Conservation (phyloP, 345 rosid species). For the Nephelium lappaceum region DNA sequence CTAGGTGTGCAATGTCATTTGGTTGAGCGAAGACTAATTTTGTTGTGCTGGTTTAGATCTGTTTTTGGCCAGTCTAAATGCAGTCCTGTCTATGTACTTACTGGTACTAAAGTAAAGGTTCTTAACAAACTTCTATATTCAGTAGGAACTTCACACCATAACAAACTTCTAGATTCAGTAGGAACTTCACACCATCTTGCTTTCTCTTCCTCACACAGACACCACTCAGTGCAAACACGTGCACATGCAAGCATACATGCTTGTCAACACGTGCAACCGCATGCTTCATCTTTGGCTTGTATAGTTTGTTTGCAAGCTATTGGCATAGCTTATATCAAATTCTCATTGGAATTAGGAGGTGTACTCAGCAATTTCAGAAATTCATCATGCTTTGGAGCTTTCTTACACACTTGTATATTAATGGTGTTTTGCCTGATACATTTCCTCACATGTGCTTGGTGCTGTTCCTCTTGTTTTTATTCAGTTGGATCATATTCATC, state of each 20-base stretch:
- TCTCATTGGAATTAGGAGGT: slow-evolving; percentile 2
- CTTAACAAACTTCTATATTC: not conserved
- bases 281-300: not conserved
- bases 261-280: not conserved
- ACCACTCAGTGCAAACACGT: not conserved
- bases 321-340: not conserved
- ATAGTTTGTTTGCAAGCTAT: not conserved
- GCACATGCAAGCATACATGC: not conserved
- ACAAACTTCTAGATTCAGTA: not conserved
- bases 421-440: not conserved
- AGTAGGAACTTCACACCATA: too few relatives aligned
- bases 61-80: not conserved
- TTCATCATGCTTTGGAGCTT: slow-evolving; percentile 16
- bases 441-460: not conserved
- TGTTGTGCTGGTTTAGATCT: not conserved
- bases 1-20: not conserved
- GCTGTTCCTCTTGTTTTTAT: not conserved
- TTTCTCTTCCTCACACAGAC: not conserved
- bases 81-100: not conserved
- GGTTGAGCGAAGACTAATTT: not conserved
- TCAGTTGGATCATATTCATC: not conserved
- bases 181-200: too few relatives aligned
- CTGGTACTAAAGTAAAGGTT: not conserved
- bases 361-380: slow-evolving; percentile 14
- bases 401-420: not conserved